Percentiles rank a stretch among this genome's conserved stretches.
phyloP scores from a whole-genome alignment of 257 asterid genomes.

The Verbascum thapsus region DNA sequence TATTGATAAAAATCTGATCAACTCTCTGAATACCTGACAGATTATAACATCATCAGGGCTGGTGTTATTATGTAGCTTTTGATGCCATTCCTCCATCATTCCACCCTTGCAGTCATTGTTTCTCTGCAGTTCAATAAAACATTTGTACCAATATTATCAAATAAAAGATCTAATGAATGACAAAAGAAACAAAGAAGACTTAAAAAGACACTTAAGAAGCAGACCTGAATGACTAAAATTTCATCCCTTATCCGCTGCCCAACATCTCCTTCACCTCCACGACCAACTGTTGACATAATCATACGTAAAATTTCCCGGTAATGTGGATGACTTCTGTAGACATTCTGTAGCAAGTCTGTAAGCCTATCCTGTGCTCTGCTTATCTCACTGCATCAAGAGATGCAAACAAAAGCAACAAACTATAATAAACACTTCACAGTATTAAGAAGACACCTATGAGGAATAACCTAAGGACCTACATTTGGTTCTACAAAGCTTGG shows the following conservation, averaged over 20 bases:
- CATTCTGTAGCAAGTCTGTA: constrained; percentile 76
- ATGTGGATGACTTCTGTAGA: constrained; percentile 59
- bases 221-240: constrained; percentile 92
- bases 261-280: constrained; percentile 99
- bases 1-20: no score
- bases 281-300: constrained; percentile 98
- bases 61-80: constrained; percentile 94
- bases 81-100: constrained; percentile 99
- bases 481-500: constrained; percentile 3
- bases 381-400: constrained; percentile 74
- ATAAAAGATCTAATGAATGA: constrained; percentile 4
- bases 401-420: constrained; percentile 10
- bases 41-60: constrained; percentile 98
- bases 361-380: constrained; percentile 98
- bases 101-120: constrained; percentile 95
- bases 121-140: constrained; percentile 55
- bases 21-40: constrained; percentile 77
- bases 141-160: constrained; percentile 21
- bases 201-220: constrained; percentile 14
- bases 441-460: background rate
- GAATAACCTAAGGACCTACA: constrained; percentile 6
- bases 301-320: constrained; percentile 77
- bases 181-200: background rate
- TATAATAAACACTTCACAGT: no score
- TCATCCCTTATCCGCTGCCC: constrained; percentile 99